A percentile compares a stretch with the other conserved stretches of the same genome.
Evolutionary conservation across 78 protist genomes (phyloP).

Genomic region (Planoprotostelium fungivorum): DNA sequence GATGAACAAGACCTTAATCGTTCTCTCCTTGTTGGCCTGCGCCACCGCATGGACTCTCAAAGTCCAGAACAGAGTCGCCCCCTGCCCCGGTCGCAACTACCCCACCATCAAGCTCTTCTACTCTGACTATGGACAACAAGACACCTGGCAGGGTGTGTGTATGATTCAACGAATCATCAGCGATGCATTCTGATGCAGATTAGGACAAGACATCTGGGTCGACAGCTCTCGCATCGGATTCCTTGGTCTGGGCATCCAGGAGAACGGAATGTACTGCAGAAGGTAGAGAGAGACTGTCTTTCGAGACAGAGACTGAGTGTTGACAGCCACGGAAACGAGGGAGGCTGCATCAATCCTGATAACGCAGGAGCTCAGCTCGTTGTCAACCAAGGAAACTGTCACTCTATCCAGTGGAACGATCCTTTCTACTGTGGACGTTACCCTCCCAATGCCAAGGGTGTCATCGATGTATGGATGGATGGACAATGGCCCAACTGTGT

Average conservation of each 20-base stretch:
- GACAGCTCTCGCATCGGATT: background rate
- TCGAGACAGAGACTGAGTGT: too few species aligned
- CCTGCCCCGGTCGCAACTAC: background rate
- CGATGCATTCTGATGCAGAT: background rate
- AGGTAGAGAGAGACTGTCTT: too few species aligned
- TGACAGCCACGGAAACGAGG: background rate
- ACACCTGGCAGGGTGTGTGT: too few species aligned
- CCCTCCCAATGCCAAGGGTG: background rate
- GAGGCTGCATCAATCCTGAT: slow-evolving; percentile 3
- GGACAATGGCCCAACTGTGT: background rate
- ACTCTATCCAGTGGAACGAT: background rate
- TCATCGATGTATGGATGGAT: background rate
- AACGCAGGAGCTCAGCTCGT: slow-evolving; percentile 1
- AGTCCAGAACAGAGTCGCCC: background rate
- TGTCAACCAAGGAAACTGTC: background rate
- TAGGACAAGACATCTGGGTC: background rate
- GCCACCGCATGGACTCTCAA: background rate
- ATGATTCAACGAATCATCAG: background rate
- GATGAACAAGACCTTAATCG: too few species aligned
- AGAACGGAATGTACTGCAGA: slow-evolving; percentile 7
- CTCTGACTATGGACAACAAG: too few species aligned
- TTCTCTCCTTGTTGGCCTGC: too few species aligned
- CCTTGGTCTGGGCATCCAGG: background rate
- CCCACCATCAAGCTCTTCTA: background rate
- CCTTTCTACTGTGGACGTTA: background rate